Percentiles rank a stretch among this genome's conserved stretches.
Conservation (phyloP, 2,329 filamentous ascomycete genomes). For the Fusarium tanahbumbuense region DNA sequence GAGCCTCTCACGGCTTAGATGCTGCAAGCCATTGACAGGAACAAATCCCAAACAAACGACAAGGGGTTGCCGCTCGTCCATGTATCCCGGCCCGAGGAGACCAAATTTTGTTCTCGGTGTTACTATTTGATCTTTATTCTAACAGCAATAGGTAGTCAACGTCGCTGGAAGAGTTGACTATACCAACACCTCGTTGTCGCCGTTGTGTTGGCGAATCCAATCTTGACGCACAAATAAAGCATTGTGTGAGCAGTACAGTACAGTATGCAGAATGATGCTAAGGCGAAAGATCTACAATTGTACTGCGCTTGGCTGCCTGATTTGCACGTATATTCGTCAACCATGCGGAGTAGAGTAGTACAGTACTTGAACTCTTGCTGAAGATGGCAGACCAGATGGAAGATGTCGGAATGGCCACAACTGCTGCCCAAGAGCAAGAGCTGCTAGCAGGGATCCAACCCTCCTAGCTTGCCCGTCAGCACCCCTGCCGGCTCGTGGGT, state of each 20-base stretch:
- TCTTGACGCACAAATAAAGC: not conserved
- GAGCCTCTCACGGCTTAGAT: conserved; percentile 36
- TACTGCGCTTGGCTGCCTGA: not conserved
- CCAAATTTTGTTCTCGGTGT: conserved; percentile 18
- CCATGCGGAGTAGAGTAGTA: not conserved
- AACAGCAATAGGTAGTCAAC: not conserved
- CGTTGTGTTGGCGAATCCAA: not conserved
- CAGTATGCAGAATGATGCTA: not conserved
- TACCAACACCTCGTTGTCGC: not conserved
- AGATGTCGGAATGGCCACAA: conserved; percentile 41
- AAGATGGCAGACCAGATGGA: conserved; percentile 20
- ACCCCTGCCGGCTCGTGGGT: conserved; percentile 44
- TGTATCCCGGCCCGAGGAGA: conserved; percentile 26
- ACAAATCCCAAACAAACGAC: conserved; percentile 28
- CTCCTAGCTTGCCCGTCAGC: conserved; percentile 24
- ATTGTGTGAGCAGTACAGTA: not conserved
- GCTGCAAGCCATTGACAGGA: conserved; percentile 35
- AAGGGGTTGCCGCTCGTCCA: conserved; percentile 26
- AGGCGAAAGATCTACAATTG: not conserved
- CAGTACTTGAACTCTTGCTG: conserved; percentile 12
- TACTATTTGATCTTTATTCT: conserved; percentile 17
- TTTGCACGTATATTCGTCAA: not conserved
- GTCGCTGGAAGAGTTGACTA: conserved; percentile 1
- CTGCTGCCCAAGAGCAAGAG: conserved; percentile 23
- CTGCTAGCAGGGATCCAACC: conserved; percentile 14